Conservation (phyloP, 192 early-diverging fungal genomes). For the Mortierella alpina region DNA sequence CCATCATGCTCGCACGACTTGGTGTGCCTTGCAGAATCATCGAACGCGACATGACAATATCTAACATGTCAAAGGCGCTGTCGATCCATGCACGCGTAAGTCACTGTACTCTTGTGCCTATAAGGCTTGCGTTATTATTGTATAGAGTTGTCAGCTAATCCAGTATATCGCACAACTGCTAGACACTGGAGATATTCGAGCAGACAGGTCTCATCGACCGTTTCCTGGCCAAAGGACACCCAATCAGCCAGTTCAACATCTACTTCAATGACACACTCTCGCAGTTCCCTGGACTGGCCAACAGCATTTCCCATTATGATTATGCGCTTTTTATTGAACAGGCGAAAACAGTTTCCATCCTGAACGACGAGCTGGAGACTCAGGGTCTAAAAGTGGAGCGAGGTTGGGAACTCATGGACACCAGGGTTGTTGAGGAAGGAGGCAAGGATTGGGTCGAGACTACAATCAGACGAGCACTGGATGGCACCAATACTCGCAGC, state of each 20-base stretch:
- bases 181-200: constrained; percentile 48
- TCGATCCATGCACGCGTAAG: constrained; percentile 27
- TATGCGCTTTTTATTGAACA: constrained; percentile 46
- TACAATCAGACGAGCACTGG: constrained; percentile 30
- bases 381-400: constrained; percentile 24
- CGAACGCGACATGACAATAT: constrained; percentile 28
- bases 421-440: constrained; percentile 27
- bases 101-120: too few species aligned
- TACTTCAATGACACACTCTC: constrained; percentile 27
- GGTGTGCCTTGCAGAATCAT: constrained; percentile 36
- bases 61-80: constrained; percentile 42
- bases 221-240: constrained; percentile 32
- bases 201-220: constrained; percentile 30
- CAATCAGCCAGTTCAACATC: constrained; percentile 31
- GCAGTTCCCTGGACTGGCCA: constrained; percentile 21
- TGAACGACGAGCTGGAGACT: constrained; percentile 28
- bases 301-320: constrained; percentile 47
- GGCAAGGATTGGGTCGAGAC: constrained; percentile 31
- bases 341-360: constrained; percentile 24
- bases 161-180: too few species aligned
- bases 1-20: constrained; percentile 41
- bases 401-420: constrained; percentile 49
- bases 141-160: too few species aligned
- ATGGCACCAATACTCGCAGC: constrained; percentile 15
- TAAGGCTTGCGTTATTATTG: too few species aligned